phyloP scores from a whole-genome alignment of 768 basidiomycete genomes.

The Lentinula edodes region DNA sequence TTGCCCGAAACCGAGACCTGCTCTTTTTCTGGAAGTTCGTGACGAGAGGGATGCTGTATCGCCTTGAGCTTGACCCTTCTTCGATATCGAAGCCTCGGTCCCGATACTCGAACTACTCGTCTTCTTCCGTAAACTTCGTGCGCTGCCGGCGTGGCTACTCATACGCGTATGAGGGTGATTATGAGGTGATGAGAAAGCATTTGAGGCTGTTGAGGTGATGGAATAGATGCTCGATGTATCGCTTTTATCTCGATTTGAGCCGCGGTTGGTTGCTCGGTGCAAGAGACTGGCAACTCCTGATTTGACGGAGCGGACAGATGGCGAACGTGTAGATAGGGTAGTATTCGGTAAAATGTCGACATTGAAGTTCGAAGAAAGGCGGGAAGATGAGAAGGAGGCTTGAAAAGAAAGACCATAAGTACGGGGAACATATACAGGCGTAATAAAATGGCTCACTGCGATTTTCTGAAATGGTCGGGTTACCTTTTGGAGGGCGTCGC shows the following conservation, averaged over 20 bases:
- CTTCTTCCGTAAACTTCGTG: conserved; percentile 39
- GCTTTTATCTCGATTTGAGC: conserved; percentile 26
- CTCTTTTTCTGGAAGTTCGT: conserved; percentile 22
- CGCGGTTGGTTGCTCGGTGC: conserved; percentile 30
- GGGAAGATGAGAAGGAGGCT: conserved; percentile 6
- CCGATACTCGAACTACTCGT: conserved; percentile 43
- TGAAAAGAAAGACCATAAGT: not conserved
- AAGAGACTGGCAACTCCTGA: conserved; percentile 49
- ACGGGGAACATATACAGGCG: not conserved
- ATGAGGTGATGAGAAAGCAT: conserved; percentile 21
- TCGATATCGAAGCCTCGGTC: conserved; percentile 31
- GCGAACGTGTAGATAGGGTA: conserved; percentile 14
- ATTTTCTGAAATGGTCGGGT: conserved; percentile 20
- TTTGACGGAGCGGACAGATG: conserved; percentile 41
- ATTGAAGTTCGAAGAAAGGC: conserved; percentile 23
- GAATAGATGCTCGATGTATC: conserved; percentile 41
- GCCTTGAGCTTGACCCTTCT: conserved; percentile 25
- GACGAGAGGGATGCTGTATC: conserved; percentile 42
- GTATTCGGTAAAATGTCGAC: conserved; percentile 36
- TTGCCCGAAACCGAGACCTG: conserved; percentile 1
- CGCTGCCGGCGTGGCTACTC: not conserved
- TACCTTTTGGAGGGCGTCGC: conserved; percentile 22
- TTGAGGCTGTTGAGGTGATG: conserved; percentile 26
- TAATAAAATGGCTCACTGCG: conserved; percentile 24
- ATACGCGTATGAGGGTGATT: not conserved